A percentile compares a stretch with the other conserved stretches of the same genome.
phyloP scores from a whole-genome alignment of 257 asterid genomes.

The Nicotiana benthamiana region DNA sequence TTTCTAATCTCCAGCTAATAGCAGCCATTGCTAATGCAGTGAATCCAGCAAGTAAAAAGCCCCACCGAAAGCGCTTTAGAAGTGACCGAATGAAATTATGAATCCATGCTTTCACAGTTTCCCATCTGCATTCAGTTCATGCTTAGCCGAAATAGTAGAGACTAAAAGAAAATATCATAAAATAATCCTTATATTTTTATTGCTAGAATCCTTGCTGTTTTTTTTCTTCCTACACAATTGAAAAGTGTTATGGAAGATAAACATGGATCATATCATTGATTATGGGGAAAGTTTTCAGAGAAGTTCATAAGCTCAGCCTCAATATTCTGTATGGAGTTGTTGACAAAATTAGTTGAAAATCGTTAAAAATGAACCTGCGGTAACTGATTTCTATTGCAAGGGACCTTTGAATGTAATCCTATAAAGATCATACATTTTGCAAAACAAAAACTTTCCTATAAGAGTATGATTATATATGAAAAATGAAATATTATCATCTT shows the following conservation, averaged over 20 bases:
- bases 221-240: not conserved
- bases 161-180: not conserved
- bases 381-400: not conserved
- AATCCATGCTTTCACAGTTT: slow-evolving; percentile 45
- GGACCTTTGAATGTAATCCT: not conserved
- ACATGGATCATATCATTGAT: not conserved
- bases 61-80: slow-evolving; percentile 67
- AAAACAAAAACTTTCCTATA: not conserved
- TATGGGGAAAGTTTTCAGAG: not conserved
- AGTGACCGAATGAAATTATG: slow-evolving; percentile 37
- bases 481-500: not conserved
- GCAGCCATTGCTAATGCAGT: slow-evolving; percentile 73
- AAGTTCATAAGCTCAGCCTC: not conserved
- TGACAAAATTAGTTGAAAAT: not conserved
- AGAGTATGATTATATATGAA: not conserved
- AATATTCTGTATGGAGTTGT: not conserved
- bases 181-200: not conserved
- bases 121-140: slow-evolving; percentile 47
- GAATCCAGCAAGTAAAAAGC: slow-evolving; percentile 56
- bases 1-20: slow-evolving; percentile 75
- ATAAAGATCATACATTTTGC: not conserved
- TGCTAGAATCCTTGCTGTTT: not conserved
- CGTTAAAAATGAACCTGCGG: not conserved
- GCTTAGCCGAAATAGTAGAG: not conserved
- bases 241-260: not conserved